Conservation (phyloP, 176 grass and related monocot species). For the sorghum (Sorghum bicolor) region Sorghum_bicolor_NCBIv3 NC_012879.2:1733501-1734000, state of each 20-base stretch:
- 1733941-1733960: constrained; percentile 65
- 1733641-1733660: constrained; percentile 37
- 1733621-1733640: constrained; percentile 22
- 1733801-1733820: constrained; percentile 71
- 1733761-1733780: constrained; percentile 12
- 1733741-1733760: constrained; percentile 77
- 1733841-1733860: constrained; percentile 52
- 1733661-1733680: constrained; percentile 54
- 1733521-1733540: constrained; percentile 26
- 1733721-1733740: constrained; percentile 53
- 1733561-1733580: constrained; percentile 73
- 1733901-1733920: constrained; percentile 39
- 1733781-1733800: background rate
- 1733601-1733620: constrained; percentile 54
- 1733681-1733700: constrained; percentile 77
- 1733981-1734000: background rate
- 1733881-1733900: background rate
- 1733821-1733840: constrained; percentile 69
- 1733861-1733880: constrained; percentile 53
- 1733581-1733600: constrained; percentile 53
- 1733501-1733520: no score
- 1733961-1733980: constrained; percentile 56
- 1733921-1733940: constrained; percentile 55
- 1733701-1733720: constrained; percentile 27
- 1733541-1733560: constrained; percentile 53